phyloP scores from a whole-genome alignment of 2,329 filamentous ascomycete genomes.

The Xylaria hypoxylon region DNA sequence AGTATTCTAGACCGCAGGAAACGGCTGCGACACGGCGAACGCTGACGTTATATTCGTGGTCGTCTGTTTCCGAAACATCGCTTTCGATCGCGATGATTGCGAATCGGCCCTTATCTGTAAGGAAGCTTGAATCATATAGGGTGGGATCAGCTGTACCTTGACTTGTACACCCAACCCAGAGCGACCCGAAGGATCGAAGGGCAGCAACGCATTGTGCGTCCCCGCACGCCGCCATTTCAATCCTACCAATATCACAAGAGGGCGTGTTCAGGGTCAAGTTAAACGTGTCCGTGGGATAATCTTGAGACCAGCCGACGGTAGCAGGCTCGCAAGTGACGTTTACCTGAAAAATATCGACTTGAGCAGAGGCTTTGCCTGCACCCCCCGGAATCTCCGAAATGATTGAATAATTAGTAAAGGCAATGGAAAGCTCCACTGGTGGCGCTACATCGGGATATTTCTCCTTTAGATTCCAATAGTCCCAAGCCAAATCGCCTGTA shows the following conservation, averaged over 20 bases:
- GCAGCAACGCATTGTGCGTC: neutral
- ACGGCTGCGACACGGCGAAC: slow-evolving; percentile 3
- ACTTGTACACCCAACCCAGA: too few relatives aligned
- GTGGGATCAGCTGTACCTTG: too few relatives aligned
- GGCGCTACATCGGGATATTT: neutral
- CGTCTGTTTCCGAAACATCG: too few relatives aligned
- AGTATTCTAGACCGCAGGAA: slow-evolving; percentile 15
- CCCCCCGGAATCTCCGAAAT: neutral
- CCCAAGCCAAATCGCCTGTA: slow-evolving; percentile 4
- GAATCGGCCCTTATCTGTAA: neutral
- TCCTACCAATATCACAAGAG: neutral
- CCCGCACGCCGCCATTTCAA: neutral
- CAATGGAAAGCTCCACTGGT: neutral
- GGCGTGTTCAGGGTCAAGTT: slow-evolving; percentile 1
- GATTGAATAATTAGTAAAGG: neutral
- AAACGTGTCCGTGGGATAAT: neutral
- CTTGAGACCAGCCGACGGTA: neutral
- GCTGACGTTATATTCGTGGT: too few relatives aligned
- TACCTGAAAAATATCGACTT: neutral
- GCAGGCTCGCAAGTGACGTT: slow-evolving; percentile 13
- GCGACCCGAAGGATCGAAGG: too few relatives aligned
- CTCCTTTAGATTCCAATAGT: slow-evolving; percentile 1
- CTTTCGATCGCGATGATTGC: neutral
- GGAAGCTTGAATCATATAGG: neutral
- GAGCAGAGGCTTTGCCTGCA: neutral